Evolutionary conservation across 352 stramenopile genomes (phyloP).

Genomic region (Phytophthora idaei): DNA sequence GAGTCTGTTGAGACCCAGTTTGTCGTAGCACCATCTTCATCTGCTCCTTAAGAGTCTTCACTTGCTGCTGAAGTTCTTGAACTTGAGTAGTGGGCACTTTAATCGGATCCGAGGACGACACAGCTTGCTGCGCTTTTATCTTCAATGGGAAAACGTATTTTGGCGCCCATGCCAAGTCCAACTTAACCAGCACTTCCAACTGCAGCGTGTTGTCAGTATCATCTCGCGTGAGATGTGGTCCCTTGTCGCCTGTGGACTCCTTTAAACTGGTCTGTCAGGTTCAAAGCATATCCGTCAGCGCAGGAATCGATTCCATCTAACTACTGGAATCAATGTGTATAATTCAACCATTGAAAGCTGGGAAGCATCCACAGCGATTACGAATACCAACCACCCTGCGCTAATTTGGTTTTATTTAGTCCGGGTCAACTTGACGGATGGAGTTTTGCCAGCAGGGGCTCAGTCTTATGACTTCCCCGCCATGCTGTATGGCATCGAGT

Average conservation of each 20-base stretch:
- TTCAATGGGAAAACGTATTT: constrained; percentile 26
- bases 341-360: too few species aligned
- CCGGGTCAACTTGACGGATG: too few species aligned
- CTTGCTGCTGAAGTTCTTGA: constrained; percentile 33
- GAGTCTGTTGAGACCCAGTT: neutral
- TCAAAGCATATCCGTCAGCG: too few species aligned
- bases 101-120: constrained; percentile 1
- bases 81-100: constrained; percentile 18
- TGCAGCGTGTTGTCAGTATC: constrained; percentile 13
- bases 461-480: too few species aligned
- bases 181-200: constrained; percentile 21
- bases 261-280: constrained; percentile 23
- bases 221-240: constrained; percentile 7
- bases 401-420: too few species aligned
- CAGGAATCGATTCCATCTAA: too few species aligned
- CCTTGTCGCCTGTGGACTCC: constrained; percentile 1
- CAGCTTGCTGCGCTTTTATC: neutral
- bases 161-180: constrained; percentile 15
- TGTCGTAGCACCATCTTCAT: constrained; percentile 21
- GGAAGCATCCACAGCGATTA: too few species aligned
- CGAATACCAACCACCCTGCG: too few species aligned
- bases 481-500: too few species aligned
- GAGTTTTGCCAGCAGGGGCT: too few species aligned
- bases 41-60: constrained; percentile 29
- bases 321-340: too few species aligned